These are phyloP conservation scores for Lasiodiplodia sp. DNA, from an alignment of 2,329 filamentous ascomycete species.

Conservation along the genomic window DNA sequence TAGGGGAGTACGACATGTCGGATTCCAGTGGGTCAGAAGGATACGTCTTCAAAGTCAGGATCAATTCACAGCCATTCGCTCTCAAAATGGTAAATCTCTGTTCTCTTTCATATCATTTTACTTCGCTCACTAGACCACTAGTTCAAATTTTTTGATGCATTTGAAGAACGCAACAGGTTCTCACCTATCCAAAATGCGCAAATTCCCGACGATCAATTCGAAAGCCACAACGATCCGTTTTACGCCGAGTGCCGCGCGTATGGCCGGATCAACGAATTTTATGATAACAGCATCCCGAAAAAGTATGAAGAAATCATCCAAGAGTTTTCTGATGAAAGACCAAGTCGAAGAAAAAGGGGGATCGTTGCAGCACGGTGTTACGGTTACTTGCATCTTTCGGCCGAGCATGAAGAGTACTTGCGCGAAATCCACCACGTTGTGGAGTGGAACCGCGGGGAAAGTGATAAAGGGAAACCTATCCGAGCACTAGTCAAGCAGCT, in stretches of 20 bases:
- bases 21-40: no score
- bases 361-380: constrained; percentile 7
- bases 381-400: background rate
- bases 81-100: constrained; percentile 1
- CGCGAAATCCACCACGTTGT: background rate
- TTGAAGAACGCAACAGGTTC: background rate
- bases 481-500: constrained; percentile 16
- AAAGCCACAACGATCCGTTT: constrained; percentile 15
- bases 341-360: no score
- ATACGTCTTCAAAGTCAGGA: constrained; percentile 1
- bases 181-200: no score
- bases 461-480: background rate
- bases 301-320: background rate
- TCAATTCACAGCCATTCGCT: background rate
- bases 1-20: no score
- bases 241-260: constrained; percentile 25
- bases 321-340: no score
- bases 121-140: background rate
- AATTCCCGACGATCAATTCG: constrained; percentile 2
- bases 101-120: background rate
- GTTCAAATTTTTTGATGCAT: constrained; percentile 1
- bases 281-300: background rate
- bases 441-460: background rate
- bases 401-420: background rate
- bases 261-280: constrained; percentile 22